These are phyloP conservation scores for Sphaerulina vaccinii DNA, from an alignment of 2,329 filamentous ascomycete species.

Conservation along the genomic window DNA sequence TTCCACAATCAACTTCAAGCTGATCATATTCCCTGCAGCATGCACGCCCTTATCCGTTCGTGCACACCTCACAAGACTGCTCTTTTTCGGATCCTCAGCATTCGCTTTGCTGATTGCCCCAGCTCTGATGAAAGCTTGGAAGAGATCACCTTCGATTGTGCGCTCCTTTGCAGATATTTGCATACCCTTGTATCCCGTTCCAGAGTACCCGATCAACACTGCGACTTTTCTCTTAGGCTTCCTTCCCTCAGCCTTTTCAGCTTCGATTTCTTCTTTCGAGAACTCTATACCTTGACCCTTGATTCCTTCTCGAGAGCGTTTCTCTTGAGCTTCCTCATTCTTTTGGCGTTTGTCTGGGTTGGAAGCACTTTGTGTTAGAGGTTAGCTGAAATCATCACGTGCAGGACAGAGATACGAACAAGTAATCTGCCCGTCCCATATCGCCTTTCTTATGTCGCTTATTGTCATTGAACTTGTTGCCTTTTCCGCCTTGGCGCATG, in stretches of 20 bases:
- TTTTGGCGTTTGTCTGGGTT: slow-evolving; percentile 50
- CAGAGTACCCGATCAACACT: slow-evolving; percentile 91
- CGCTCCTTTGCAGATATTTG: slow-evolving; percentile 70
- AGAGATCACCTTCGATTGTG: slow-evolving; percentile 95
- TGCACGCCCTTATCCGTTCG: slow-evolving; percentile 97
- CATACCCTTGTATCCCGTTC: slow-evolving; percentile 96
- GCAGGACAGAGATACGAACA: slow-evolving; percentile 48
- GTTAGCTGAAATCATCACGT: slow-evolving; percentile 40
- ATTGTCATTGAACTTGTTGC: slow-evolving; percentile 31
- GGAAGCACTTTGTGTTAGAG: slow-evolving; percentile 39
- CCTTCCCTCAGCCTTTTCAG: slow-evolving; percentile 80
- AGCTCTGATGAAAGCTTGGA: slow-evolving; percentile 84
- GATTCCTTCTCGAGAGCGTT: slow-evolving; percentile 46
- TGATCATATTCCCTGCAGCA: slow-evolving; percentile 92
- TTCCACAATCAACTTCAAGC: slow-evolving; percentile 91
- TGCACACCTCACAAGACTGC: slow-evolving; percentile 87
- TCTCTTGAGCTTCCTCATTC: slow-evolving; percentile 44
- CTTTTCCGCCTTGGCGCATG: slow-evolving; percentile 27
- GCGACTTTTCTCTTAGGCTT: slow-evolving; percentile 95
- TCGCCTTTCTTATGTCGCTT: slow-evolving; percentile 58
- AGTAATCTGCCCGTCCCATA: slow-evolving; percentile 65
- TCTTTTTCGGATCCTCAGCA: slow-evolving; percentile 94
- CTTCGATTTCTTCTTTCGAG: slow-evolving; percentile 78
- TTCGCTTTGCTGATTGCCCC: slow-evolving; percentile 96
- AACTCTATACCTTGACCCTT: slow-evolving; percentile 48